Evolutionary conservation across 495 filamentous ascomycete genomes (phyloP).

Genomic region (Penicillium bovifimosum): DNA sequence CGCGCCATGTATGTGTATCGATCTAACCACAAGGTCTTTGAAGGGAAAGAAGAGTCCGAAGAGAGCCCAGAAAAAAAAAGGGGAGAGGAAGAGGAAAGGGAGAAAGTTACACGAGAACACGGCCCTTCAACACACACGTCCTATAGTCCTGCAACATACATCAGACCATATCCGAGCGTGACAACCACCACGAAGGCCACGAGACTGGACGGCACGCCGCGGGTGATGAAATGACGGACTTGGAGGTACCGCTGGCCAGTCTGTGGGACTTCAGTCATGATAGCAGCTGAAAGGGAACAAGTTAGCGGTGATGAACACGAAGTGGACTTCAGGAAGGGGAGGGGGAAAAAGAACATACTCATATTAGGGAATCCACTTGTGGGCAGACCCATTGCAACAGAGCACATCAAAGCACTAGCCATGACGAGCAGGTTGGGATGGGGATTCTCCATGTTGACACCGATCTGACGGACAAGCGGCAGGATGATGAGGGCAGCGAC

Average conservation of each 20-base stretch:
- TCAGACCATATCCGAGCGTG: slow-evolving; percentile 79
- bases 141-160: slow-evolving; percentile 72
- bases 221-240: slow-evolving; percentile 88
- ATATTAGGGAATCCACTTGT: slow-evolving; percentile 98
- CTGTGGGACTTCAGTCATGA: slow-evolving; percentile 96
- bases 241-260: slow-evolving; percentile 87
- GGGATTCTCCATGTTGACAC: slow-evolving; percentile 74
- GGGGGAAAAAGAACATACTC: slow-evolving; percentile 60
- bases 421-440: slow-evolving; percentile 95
- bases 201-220: slow-evolving; percentile 81
- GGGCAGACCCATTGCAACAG: slow-evolving; percentile 80
- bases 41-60: no score
- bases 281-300: slow-evolving; percentile 60
- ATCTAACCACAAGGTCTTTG: neutral
- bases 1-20: neutral
- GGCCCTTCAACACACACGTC: neutral
- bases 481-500: slow-evolving; percentile 94
- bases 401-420: slow-evolving; percentile 65
- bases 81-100: no score
- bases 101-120: no score
- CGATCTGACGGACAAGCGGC: slow-evolving; percentile 82
- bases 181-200: slow-evolving; percentile 78
- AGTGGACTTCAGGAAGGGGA: slow-evolving; percentile 1
- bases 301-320: slow-evolving; percentile 19
- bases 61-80: no score